Evolutionary conservation across 179 eudicot species (phyloP), one percentile per base, ranked within the genome.

Genomic region (Actinidia arguta): DNA sequence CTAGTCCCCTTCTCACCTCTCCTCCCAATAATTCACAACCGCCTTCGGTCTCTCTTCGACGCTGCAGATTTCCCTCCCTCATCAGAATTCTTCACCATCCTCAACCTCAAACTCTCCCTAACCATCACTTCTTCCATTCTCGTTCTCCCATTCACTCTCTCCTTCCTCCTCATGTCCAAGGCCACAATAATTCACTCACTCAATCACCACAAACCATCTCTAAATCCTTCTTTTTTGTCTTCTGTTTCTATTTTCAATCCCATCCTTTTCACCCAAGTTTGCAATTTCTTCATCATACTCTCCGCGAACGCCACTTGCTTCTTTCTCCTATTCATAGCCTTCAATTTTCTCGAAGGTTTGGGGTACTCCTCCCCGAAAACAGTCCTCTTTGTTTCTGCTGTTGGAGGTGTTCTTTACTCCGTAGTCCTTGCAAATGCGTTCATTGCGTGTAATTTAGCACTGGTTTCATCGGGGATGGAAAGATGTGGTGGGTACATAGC

Each of bases 81-180:
- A 11, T 86, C 92, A 3, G 76, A 79, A 20, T 84, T 93, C n/a
- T 88, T 88, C 84, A 1, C 88, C 24, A 51, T 91, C 18, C 76
- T 95, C 52, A 76, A 76, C 70, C 86, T 90, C 75, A 95, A 95
- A 79, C 91, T 95, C 78, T 94, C 97, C 2, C 98, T 92, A 75
- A 89, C 92, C 6, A 86, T 92, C 46, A 82, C 90, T 4, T 85
- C 91, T 0, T 90, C 88, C 9, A 36, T 94, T 18, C 27, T 92
- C 25, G 85, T 87, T 39, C 85, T 91, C 12, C 98, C 98, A 0
- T 90, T 95, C 47, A 36, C 93, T 18, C 81, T 94, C 76, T 87
- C 92, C 20, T 95, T 88, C 76, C 93, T 94, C 77, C 91, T 95
- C 78, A 48, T 92, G 4, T 84, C 99, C 6, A 95, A 95, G 82